Percentiles rank a stretch among this genome's conserved stretches.
Conservation (phyloP, 2,329 filamentous ascomycete genomes). For the Cadophora sp. region DNA sequence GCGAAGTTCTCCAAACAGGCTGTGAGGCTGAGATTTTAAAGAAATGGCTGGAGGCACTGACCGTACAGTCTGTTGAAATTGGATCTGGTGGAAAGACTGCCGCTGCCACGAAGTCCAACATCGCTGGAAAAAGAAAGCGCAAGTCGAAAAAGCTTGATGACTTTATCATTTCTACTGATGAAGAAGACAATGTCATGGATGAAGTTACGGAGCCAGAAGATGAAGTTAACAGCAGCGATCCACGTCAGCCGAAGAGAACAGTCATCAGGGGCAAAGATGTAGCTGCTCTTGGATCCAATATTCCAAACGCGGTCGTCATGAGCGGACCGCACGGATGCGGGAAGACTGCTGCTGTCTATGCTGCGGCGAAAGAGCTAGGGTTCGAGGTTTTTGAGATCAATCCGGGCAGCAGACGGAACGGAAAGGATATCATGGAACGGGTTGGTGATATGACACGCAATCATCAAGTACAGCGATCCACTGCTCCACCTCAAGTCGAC, state of each 20-base stretch:
- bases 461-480: slow-evolving; percentile 76
- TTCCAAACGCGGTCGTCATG: slow-evolving; percentile 81
- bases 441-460: slow-evolving; percentile 98
- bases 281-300: slow-evolving; percentile 45
- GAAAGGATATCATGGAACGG: slow-evolving; percentile 87
- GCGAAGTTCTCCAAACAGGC: slow-evolving; percentile 77
- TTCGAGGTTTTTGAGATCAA: slow-evolving; percentile 98
- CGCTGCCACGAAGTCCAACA: slow-evolving; percentile 38
- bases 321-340: slow-evolving; percentile 91
- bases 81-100: slow-evolving; percentile 48
- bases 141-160: slow-evolving; percentile 73
- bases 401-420: slow-evolving; percentile 79
- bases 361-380: slow-evolving; percentile 87
- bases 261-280: slow-evolving; percentile 51
- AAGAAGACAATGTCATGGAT: slow-evolving; percentile 73
- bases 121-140: slow-evolving; percentile 68
- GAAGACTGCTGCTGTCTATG: slow-evolving; percentile 92
- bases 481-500: slow-evolving; percentile 45
- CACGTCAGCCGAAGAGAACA: slow-evolving; percentile 56
- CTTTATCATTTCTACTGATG: slow-evolving; percentile 81
- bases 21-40: slow-evolving; percentile 74
- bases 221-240: slow-evolving; percentile 47
- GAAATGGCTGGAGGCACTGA: slow-evolving; percentile 81
- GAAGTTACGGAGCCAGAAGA: slow-evolving; percentile 70
- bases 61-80: slow-evolving; percentile 77